A percentile compares a stretch with the other conserved stretches of the same genome.
Conservation (phyloP, 78 protist species). For the Dictyostelium firmibasis region DNA sequence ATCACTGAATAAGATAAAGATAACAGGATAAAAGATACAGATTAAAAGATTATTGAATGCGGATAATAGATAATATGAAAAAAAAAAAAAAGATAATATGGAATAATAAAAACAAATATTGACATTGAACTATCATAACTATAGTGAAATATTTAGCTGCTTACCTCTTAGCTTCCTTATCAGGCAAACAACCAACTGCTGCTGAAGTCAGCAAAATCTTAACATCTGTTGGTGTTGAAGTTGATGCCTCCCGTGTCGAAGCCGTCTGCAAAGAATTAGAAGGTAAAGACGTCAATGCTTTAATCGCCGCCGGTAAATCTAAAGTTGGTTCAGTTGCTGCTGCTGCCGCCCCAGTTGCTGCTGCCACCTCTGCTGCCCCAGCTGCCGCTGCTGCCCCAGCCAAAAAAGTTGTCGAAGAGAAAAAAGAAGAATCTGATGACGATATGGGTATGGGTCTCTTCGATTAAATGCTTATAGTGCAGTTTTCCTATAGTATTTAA, state of each 20-base stretch:
- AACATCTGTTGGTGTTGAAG: conserved; percentile 75
- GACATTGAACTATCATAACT: not conserved
- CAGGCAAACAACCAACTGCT: conserved; percentile 82
- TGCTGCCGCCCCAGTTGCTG: conserved; percentile 75
- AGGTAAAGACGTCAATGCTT: conserved; percentile 74
- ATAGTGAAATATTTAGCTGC: conserved; percentile 82
- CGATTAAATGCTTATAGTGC: conserved; percentile 59
- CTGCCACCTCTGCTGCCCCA: conserved; percentile 65
- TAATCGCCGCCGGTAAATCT: conserved; percentile 70
- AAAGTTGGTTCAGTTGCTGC: conserved; percentile 79
- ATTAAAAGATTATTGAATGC: not conserved
- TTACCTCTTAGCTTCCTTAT: conserved; percentile 76
- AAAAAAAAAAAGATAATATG: not conserved
- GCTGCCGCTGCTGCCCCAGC: conserved; percentile 66
- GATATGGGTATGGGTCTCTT: conserved; percentile 84
- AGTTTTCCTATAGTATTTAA: not conserved
- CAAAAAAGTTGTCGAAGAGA: conserved; percentile 64
- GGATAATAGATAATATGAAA: not conserved
- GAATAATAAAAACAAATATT: not conserved
- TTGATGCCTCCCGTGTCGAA: conserved; percentile 66
- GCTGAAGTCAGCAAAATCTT: conserved; percentile 67
- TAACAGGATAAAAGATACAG: not conserved
- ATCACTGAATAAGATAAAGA: not conserved
- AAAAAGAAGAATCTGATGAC: conserved; percentile 83
- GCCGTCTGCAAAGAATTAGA: conserved; percentile 61